Evolutionary conservation across 2,329 filamentous ascomycete genomes (phyloP), one percentile per base, ranked within the genome.

Genomic region (Zalaria obscura): DNA sequence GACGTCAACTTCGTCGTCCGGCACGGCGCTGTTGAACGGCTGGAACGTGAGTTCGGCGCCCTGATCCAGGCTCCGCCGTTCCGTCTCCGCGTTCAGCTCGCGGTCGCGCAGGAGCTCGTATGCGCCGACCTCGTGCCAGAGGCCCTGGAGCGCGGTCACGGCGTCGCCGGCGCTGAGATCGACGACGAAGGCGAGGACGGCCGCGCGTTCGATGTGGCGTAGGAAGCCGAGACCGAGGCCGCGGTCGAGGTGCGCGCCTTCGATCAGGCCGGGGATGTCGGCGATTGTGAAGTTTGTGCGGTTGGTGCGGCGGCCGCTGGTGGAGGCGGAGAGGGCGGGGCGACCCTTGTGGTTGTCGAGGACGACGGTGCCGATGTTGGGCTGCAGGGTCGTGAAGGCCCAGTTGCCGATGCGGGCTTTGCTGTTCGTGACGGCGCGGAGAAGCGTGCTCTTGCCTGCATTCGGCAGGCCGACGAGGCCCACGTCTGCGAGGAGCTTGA

Each of bases 381-480:
- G 91, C 51, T 88, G 81, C 5, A 98, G 70, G 0, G 91, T 98
- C 3, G 91, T 98, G 59, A 98, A 98, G 6, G 87, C 89, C 91
- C 91, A 98, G 58, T 83, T 80, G 34, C 91, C 91, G 4, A 98
- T 78, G 33, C 91, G 76, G 2, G 91, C 85, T 45, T 87, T 80
- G 57, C 84, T 93, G 59, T 88, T 88, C 52, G 80, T 93, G 52
- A 98, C 67, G 3, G 88, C 80, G 11, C 91, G 79, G 10, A 96
- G 72, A 1, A 98, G 71, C 0, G 91, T 96, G 57, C 84, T 93
- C 64, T 98, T 98, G 5, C 91, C 91, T 4, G 89, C 91, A 58
- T 98, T 98, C 1, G 91, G 91, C 10, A 96, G 74, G 1, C 91
- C 91, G 10, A 98, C 91, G 2, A 98, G 72, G 0, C 91, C 91